Evolutionary conservation across 1,284 basidiomycete genomes (phyloP).

Genomic region (Cystobasidium slooffiae): DNA sequence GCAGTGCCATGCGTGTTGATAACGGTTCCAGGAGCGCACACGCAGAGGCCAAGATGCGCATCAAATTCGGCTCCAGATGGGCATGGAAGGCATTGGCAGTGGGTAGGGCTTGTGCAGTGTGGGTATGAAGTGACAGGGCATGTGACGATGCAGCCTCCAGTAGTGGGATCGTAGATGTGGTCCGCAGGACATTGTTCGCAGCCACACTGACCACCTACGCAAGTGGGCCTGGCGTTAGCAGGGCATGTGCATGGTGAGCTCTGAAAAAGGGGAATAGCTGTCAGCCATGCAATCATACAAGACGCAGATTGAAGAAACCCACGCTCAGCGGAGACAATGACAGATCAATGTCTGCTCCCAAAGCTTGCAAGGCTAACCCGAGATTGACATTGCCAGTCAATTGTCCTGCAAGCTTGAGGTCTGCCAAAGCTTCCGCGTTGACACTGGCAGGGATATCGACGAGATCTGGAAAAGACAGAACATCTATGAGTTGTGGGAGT

Average conservation of each 20-base stretch:
- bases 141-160: conserved; percentile 16
- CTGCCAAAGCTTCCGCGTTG: conserved; percentile 13
- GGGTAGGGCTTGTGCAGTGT: conserved; percentile 2
- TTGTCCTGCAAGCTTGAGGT: not conserved
- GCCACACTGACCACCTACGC: conserved; percentile 24
- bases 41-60: not conserved
- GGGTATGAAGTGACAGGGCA: conserved; percentile 10
- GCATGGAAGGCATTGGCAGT: conserved; percentile 4
- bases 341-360: conserved; percentile 5
- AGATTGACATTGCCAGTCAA: not conserved
- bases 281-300: no score
- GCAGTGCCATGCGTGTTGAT: conserved; percentile 2
- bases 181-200: conserved; percentile 30
- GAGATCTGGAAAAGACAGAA: not conserved
- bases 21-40: conserved; percentile 5
- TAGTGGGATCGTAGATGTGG: conserved; percentile 28
- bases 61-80: conserved; percentile 9
- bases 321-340: conserved; percentile 2
- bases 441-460: conserved; percentile 21
- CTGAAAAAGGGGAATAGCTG: not conserved
- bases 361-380: conserved; percentile 4
- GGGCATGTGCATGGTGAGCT: conserved; percentile 22
- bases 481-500: not conserved
- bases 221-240: conserved; percentile 1
- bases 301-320: not conserved